These are phyloP conservation scores for Linnemannia zychae DNA, from an alignment of 192 early-diverging fungal species.

Conservation along the genomic window DNA sequence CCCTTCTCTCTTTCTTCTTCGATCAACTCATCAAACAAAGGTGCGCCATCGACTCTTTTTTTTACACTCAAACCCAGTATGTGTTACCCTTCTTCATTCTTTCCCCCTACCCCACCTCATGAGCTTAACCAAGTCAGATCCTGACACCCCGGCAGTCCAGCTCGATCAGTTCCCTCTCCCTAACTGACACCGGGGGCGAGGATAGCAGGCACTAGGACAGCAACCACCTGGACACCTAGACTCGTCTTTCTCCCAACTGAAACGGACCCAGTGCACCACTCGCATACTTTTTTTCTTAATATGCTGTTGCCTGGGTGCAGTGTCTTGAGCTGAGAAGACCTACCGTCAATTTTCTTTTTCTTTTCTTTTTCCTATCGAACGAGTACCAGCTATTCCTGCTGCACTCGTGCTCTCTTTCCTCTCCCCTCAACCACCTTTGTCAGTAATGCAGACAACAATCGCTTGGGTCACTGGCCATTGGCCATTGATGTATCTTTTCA, in stretches of 20 bases:
- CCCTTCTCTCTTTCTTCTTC: not conserved
- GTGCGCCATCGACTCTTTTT: not conserved
- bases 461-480: not conserved
- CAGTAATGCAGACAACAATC: not conserved
- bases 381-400: not conserved
- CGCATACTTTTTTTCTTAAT: not conserved
- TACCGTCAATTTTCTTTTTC: not conserved
- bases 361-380: not conserved
- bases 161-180: not conserved
- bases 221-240: not conserved
- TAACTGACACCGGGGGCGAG: not conserved
- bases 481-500: not conserved
- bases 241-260: not conserved
- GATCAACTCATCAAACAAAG: not conserved
- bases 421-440: not conserved
- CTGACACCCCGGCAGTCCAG: not conserved
- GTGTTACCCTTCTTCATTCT: not conserved
- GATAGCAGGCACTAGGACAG: not conserved
- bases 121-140: constrained; percentile 11
- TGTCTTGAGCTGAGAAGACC: no score
- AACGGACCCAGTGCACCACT: not conserved
- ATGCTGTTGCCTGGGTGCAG: no score
- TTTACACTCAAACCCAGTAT: not conserved
- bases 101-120: not conserved
- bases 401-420: not conserved